phyloP scores from a whole-genome alignment of 495 filamentous ascomycete genomes.

The Penicillium flavigenum region DNA sequence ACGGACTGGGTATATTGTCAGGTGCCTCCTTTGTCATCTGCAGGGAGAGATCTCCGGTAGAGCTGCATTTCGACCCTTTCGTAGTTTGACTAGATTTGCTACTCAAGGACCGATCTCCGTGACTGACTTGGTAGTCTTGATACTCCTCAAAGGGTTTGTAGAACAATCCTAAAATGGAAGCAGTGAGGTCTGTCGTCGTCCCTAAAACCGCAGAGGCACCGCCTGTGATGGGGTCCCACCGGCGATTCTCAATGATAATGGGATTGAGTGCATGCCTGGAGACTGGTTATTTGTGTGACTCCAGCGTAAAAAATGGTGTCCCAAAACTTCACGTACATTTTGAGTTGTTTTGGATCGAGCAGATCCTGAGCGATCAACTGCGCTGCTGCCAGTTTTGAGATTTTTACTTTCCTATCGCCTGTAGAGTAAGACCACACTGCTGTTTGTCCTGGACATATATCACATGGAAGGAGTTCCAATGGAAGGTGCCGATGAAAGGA shows the following conservation, averaged over 20 bases:
- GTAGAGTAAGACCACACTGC: conserved; percentile 4
- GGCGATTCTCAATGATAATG: too few species aligned
- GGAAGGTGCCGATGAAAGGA: background rate
- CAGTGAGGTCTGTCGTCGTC: too few species aligned
- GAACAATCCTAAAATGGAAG: background rate
- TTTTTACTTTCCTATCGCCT: background rate
- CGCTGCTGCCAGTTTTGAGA: background rate
- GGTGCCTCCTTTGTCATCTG: background rate
- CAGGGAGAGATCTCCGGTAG: background rate
- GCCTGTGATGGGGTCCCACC: too few species aligned
- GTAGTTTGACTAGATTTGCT: background rate
- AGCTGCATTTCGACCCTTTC: background rate
- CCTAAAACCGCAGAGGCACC: too few species aligned
- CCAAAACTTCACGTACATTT: background rate
- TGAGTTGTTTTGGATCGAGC: background rate
- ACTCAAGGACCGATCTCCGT: background rate
- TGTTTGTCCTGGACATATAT: background rate
- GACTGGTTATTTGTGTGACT: too few species aligned
- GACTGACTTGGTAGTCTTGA: conserved; percentile 3
- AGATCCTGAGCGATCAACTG: background rate
- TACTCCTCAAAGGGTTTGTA: conserved; percentile 2
- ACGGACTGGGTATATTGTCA: background rate
- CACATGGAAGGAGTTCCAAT: background rate
- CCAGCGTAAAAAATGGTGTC: too few species aligned
- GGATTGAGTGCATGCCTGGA: too few species aligned